These are phyloP conservation scores for Exophiala aquamarina DNA, from an alignment of 2,329 filamentous ascomycete genomes.

Conservation along the genomic window DNA sequence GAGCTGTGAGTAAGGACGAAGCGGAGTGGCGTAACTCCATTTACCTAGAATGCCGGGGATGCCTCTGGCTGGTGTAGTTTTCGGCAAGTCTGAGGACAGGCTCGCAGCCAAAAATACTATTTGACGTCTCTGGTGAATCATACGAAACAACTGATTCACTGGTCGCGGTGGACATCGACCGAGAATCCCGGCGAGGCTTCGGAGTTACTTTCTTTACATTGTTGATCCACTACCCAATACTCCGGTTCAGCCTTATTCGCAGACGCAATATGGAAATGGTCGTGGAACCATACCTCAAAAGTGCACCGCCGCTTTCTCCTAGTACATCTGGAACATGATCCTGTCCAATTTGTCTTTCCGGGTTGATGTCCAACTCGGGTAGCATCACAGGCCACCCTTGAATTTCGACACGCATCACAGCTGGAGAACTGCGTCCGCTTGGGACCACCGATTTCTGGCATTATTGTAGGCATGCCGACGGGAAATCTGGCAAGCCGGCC, in stretches of 20 bases:
- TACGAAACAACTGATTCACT: not conserved
- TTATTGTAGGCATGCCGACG: no score
- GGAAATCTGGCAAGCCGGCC: no score
- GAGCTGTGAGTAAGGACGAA: not conserved
- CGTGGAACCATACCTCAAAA: conserved; percentile 17
- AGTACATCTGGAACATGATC: conserved; percentile 26
- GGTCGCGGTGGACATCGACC: not conserved
- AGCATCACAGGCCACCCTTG: conserved; percentile 34
- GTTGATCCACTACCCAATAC: conserved; percentile 15
- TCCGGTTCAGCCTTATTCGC: not conserved
- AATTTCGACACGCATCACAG: conserved; percentile 35
- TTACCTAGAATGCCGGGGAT: not conserved
- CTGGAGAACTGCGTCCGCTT: conserved; percentile 35
- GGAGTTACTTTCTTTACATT: conserved; percentile 4
- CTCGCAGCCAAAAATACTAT: no score
- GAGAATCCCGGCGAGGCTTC: conserved; percentile 5
- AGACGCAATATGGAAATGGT: not conserved
- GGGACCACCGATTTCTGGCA: not conserved
- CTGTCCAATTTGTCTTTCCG: conserved; percentile 23
- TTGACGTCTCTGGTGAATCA: not conserved
- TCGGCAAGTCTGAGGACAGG: no score
- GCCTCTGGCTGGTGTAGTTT: no score
- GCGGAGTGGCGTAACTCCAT: not conserved
- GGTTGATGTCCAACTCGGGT: conserved; percentile 16
- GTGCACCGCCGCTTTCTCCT: conserved; percentile 22